Base-by-base conservation (phyloP, 306 rosid genomes). In the Prunus mira region DNA sequence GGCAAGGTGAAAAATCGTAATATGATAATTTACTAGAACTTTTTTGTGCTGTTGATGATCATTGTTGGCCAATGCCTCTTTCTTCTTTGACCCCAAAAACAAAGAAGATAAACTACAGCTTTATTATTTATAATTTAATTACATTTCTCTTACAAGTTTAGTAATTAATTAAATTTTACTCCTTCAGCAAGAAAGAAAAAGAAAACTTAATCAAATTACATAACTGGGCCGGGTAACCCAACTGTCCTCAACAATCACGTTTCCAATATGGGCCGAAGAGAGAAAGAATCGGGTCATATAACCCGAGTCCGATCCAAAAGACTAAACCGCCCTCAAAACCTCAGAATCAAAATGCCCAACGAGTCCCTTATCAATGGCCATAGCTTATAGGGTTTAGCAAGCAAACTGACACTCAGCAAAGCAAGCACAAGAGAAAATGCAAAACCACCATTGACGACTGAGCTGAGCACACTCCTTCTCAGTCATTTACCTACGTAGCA, bases 311-410 rank as follows among this genome's bases (percentile, higher is more conserved):
- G 18, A 45, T 49, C 69, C 69, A 30, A 34, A 34, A 7, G 69
- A 38, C 24, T 9, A 25, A 58, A 58, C 54, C 76, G 24, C 13
- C 76, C 76, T 34, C 65, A 71, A 34, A 20, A 49, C 50, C 50
- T n/a, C 3, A 43, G 58, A 0, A 1, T 0, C 10, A 22, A 58
- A 68, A 80, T 81, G n/a, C 87, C 92, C 7, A 73, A n/a, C 58
- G 27, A 41, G 75, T 78, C 88, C 91, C 91, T 88, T 85, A 88
- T 85, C 93, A 76, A 73, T 69, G 80, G 76, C 47, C 6, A 4
- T 34, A 34, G 41, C 41, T 50, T 38, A 6, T 38, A 20, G 32
- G 72, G 19, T 47, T 12, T 49, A 8, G 27, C 77, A n/a, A 19
- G 58, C 30, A 27, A 2, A 25, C 12, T 1, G 34, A 41, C 67